Evolutionary conservation across 2,329 filamentous ascomycete genomes (phyloP), one percentile per base, ranked within the genome.

Genomic region (Talaromyces pinophilus): DNA sequence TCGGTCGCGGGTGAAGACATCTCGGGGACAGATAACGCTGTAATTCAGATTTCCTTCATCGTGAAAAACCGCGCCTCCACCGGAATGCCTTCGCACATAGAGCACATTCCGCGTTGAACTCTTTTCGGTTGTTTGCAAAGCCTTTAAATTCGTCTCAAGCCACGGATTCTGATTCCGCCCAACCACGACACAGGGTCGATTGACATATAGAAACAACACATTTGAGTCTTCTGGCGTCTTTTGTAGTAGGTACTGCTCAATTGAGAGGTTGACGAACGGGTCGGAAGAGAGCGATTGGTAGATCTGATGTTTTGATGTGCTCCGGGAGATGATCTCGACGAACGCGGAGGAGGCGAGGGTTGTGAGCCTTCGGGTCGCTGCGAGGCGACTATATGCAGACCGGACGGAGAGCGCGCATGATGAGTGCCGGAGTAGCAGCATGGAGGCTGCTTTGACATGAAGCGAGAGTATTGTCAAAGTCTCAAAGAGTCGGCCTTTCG

Each of bases 111-210:
- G 72, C 55, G 50, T 71, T 17, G 71, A 67, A 8, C 70, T 71
- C 8, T 57, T 69, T 52, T 69, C 76, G 73, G n/a, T 78, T 76
- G 68, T 81, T 73, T 72, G 80, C 73, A 96, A 81, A 0, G 87
- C 82, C 46, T 80, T 80, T 8, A 97, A 84, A 75, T 96, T 92
- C 68, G 92, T 88, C 81, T 99, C 95, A 8, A 92, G 84, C 95
- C 94, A 99, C 63, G 95, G 95, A 77, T 99, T 99, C 81, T 99
- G 95, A 77, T 99, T 99, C 67, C 95, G 89, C 52, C 95, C 95
- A 71, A 99, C 90, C 75, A 99, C 89, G 67, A 99, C 86, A 76
- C 92, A 93, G 0, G 94, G 93, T 44, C 87, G 80, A 80, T 99
- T 98, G 72, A 88, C 86, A 81, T 98, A 99, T 61, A 97, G 86